Evolutionary conservation across 2,329 filamentous ascomycete genomes (phyloP).

Genomic region (Ophiostoma fasciatum): DNA sequence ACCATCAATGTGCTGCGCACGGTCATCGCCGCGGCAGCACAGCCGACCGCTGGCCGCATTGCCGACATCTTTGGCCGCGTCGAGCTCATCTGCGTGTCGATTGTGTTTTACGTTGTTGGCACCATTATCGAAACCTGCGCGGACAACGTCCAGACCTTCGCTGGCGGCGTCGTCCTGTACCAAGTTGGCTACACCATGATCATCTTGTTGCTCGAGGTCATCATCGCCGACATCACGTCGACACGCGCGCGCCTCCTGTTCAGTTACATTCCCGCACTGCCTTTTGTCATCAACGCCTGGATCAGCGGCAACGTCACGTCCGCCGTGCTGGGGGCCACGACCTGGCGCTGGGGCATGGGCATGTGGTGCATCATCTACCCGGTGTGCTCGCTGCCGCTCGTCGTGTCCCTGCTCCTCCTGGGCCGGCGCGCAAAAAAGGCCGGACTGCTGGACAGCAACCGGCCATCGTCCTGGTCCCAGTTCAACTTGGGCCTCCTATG

Average conservation of each 20-base stretch:
- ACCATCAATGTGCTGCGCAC: constrained; percentile 30
- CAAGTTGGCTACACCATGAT: constrained; percentile 50
- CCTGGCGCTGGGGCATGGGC: constrained; percentile 48
- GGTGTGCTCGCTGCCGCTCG: constrained; percentile 36
- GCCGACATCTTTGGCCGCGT: constrained; percentile 48
- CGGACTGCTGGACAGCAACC: constrained; percentile 17
- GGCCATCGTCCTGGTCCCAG: constrained; percentile 25
- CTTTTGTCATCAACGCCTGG: constrained; percentile 50
- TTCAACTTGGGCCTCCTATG: too few species aligned
- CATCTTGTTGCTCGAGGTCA: constrained; percentile 46
- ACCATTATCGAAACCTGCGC: constrained; percentile 40
- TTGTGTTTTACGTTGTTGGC: constrained; percentile 26
- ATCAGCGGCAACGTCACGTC: constrained; percentile 41
- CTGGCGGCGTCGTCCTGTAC: constrained; percentile 43
- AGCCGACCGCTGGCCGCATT: constrained; percentile 43
- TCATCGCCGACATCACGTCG: constrained; percentile 49
- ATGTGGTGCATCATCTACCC: constrained; percentile 51
- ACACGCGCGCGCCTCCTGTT: constrained; percentile 48
- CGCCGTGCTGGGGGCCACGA: constrained; percentile 32
- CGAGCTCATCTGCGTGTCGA: constrained; percentile 39
- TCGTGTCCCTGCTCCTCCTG: constrained; percentile 26
- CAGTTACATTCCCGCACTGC: constrained; percentile 46
- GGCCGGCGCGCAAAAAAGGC: constrained; percentile 34
- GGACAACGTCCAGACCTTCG: constrained; percentile 32
- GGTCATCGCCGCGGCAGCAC: constrained; percentile 17